phyloP scores from a whole-genome alignment of 768 basidiomycete genomes.

The Steccherinum ochraceum region DNA sequence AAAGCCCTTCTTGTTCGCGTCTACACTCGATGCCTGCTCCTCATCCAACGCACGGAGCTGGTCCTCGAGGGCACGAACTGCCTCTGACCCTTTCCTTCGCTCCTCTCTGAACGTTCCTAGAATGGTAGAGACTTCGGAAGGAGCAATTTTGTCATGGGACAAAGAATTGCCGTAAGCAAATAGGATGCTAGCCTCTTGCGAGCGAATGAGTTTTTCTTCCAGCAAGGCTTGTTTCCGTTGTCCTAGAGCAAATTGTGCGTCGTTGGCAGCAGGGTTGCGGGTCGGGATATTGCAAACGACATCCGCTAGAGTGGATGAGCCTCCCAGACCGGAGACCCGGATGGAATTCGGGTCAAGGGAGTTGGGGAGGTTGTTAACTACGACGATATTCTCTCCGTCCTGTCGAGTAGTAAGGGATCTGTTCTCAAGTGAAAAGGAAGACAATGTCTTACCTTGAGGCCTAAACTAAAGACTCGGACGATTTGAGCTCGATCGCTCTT shows the following conservation, averaged over 20 bases:
- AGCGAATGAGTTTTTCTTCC: conserved; percentile 31
- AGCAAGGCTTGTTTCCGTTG: conserved; percentile 31
- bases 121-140: conserved; percentile 33
- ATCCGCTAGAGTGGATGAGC: conserved; percentile 44
- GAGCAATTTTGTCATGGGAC: conserved; percentile 33
- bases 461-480: conserved; percentile 41
- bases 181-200: conserved; percentile 37
- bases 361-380: conserved; percentile 43
- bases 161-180: conserved; percentile 38
- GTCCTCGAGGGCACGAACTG: conserved; percentile 20
- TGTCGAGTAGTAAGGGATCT: conserved; percentile 16
- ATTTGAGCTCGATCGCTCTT: conserved; percentile 52
- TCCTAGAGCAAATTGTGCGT: conserved; percentile 18
- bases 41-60: conserved; percentile 5
- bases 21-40: neutral
- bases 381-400: conserved; percentile 48
- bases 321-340: conserved; percentile 42
- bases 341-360: conserved; percentile 46
- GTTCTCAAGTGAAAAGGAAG: neutral
- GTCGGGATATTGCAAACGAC: conserved; percentile 40
- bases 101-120: conserved; percentile 33
- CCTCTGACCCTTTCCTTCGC: conserved; percentile 22
- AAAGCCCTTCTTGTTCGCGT: neutral
- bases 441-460: conserved; percentile 35
- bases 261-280: conserved; percentile 30